phyloP scores from a whole-genome alignment of 2,329 filamentous ascomycete species.

The Hymenoscyphus scutula region DNA sequence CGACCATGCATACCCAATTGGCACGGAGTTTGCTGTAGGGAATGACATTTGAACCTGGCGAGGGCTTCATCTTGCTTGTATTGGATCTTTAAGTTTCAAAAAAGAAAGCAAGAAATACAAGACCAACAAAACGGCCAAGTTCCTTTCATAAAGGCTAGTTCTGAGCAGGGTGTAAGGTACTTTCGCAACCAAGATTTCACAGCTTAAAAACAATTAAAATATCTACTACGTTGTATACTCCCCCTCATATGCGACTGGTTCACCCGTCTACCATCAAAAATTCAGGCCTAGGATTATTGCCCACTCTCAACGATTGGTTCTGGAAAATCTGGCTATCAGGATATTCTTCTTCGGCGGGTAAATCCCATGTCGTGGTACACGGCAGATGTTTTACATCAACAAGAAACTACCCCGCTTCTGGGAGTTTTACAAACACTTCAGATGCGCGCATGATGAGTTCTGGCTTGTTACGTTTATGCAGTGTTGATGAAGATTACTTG shows the following conservation, averaged over 20 bases:
- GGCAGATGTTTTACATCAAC: not conserved
- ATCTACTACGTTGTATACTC: no score
- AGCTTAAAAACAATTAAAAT: not conserved
- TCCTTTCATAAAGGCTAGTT: not conserved
- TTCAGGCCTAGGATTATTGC: not conserved
- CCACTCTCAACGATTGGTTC: not conserved
- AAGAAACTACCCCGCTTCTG: not conserved
- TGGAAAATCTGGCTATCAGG: not conserved
- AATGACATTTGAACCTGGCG: constrained; percentile 1
- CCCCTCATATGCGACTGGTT: not conserved
- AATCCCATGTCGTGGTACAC: not conserved
- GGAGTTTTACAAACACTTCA: no score
- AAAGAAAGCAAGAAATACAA: no score
- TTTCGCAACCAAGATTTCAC: not conserved
- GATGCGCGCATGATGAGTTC: no score
- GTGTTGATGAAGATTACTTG: no score
- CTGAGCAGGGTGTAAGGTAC: no score
- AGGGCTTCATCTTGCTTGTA: not conserved
- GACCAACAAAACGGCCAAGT: not conserved
- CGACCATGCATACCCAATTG: constrained; percentile 13
- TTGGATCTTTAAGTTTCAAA: not conserved
- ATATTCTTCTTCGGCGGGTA: not conserved
- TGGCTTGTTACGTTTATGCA: no score
- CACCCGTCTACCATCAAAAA: not conserved
- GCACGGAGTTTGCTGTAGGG: constrained; percentile 4